Conservation (phyloP, 2,329 filamentous ascomycete species). For the Penicillium sp. region DNA sequence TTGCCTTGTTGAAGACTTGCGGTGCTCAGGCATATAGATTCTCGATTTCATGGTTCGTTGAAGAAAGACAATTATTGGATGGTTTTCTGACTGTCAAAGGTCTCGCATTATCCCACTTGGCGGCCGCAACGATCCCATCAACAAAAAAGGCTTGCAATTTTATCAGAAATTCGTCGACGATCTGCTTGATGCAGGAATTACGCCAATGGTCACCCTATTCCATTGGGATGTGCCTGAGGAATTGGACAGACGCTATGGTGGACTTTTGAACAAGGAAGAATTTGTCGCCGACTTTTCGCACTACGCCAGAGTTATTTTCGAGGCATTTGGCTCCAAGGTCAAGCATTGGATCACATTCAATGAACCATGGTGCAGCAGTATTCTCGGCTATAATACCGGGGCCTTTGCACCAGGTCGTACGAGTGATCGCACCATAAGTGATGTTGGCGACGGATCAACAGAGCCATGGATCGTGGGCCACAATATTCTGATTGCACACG, state of each 20-base stretch:
- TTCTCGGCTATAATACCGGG: slow-evolving; percentile 77
- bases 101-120: slow-evolving; percentile 83
- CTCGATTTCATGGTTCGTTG: slow-evolving; percentile 67
- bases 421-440: slow-evolving; percentile 70
- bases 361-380: slow-evolving; percentile 82
- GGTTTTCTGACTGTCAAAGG: slow-evolving; percentile 20
- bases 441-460: slow-evolving; percentile 69
- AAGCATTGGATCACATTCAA: slow-evolving; percentile 92
- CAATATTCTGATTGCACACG: slow-evolving; percentile 77
- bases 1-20: slow-evolving; percentile 71
- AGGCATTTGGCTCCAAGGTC: slow-evolving; percentile 69
- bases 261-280: slow-evolving; percentile 76
- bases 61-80: neutral
- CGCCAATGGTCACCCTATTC: slow-evolving; percentile 78
- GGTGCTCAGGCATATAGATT: slow-evolving; percentile 79
- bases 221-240: slow-evolving; percentile 86
- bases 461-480: slow-evolving; percentile 85
- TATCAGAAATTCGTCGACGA: slow-evolving; percentile 79
- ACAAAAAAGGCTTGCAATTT: slow-evolving; percentile 73
- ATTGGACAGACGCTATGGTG: slow-evolving; percentile 77
- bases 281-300: slow-evolving; percentile 78
- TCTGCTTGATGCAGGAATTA: slow-evolving; percentile 72
- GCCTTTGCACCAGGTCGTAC: slow-evolving; percentile 80
- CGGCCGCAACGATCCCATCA: slow-evolving; percentile 77
- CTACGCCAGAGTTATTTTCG: slow-evolving; percentile 76